phyloP scores from a whole-genome alignment of 2,329 filamentous ascomycete genomes.

The Macrophomina phaseolina region DNA sequence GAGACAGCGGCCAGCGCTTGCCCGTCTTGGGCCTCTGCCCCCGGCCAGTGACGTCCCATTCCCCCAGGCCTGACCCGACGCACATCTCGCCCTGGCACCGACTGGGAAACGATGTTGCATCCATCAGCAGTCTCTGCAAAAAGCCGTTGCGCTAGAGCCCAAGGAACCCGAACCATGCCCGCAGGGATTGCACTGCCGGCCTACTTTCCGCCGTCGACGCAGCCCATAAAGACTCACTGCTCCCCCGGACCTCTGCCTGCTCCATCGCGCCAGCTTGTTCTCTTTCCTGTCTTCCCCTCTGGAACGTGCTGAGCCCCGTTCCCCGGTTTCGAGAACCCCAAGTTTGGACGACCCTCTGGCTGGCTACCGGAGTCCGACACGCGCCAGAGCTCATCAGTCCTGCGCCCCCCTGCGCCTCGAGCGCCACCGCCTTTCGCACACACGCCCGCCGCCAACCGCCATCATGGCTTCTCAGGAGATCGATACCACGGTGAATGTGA shows the following conservation, averaged over 20 bases:
- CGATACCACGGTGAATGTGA: constrained; percentile 18
- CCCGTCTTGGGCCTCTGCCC: neutral
- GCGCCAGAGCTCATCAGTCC: neutral
- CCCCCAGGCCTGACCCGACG: constrained; percentile 10
- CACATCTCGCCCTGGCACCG: neutral
- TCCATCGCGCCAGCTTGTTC: constrained; percentile 19
- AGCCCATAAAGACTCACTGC: constrained; percentile 11
- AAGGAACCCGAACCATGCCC: neutral
- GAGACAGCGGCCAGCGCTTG: constrained; percentile 10
- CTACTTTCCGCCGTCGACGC: neutral
- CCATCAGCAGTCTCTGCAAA: constrained; percentile 26
- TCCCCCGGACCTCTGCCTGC: constrained; percentile 19
- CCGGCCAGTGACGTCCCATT: constrained; percentile 26
- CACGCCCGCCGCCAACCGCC: constrained; percentile 29
- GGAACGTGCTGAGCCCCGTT: constrained; percentile 22
- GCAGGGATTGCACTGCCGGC: constrained; percentile 19
- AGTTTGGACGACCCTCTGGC: constrained; percentile 19
- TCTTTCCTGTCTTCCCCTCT: neutral
- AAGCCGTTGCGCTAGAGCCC: constrained; percentile 25
- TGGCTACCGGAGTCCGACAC: constrained; percentile 7
- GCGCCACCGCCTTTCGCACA: neutral
- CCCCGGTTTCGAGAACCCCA: constrained; percentile 7
- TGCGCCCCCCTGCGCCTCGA: neutral
- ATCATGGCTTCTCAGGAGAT: constrained; percentile 32
- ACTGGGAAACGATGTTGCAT: constrained; percentile 31